Evolutionary conservation across 2,329 filamentous ascomycete genomes (phyloP), one percentile per base, ranked within the genome.

Genomic region (Aspergillus puulaauensis): DNA sequence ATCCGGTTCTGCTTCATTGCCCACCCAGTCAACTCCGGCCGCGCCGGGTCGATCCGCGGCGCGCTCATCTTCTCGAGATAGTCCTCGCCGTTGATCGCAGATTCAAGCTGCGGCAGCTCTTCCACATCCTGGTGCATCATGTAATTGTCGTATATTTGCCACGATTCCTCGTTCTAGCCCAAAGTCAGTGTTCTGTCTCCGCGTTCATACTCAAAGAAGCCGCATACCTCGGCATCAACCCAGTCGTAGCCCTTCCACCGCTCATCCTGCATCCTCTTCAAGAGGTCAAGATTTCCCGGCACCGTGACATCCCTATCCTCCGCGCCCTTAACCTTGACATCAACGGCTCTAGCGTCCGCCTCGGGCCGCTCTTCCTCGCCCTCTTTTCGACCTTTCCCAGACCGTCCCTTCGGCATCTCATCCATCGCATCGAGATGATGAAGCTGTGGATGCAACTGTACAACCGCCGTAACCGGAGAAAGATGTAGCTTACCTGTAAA

Each of bases 381-480:
- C 23, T 77, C 73, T 58, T 74, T 76, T 64, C 71, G 76, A 61
- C 64, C 60, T 61, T 73, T 68, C 44, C 73, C 65, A 52, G 71
- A 67, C 5, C 64, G 68, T 52, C 73, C 74, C 4, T 66, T 62
- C 3, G 72, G 69, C 7, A 90, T 83, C 67, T 97, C 91, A 47
- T 88, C 82, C 46, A 86, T 77, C 3, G 95, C 93, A 75, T 98
- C 95, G 65, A 98, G 82, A 76, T 98, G 92, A 75, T 96, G 91
- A 60, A 96, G 89, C 69, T 97, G 91, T 0, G 95, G 92, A 4
- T 93, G 90, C 69, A 99, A 86, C 71, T 96, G 91, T 43, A 96
- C 90, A 45, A 96, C 85, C 2, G 90, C 89, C 41, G 88, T 86
- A 46, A 96, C 85, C 23, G 90, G 90, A 1, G 91, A 96, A 40